phyloP scores from a whole-genome alignment of 305 asterid genomes.

The Stenogyne calaminthoides region DNA sequence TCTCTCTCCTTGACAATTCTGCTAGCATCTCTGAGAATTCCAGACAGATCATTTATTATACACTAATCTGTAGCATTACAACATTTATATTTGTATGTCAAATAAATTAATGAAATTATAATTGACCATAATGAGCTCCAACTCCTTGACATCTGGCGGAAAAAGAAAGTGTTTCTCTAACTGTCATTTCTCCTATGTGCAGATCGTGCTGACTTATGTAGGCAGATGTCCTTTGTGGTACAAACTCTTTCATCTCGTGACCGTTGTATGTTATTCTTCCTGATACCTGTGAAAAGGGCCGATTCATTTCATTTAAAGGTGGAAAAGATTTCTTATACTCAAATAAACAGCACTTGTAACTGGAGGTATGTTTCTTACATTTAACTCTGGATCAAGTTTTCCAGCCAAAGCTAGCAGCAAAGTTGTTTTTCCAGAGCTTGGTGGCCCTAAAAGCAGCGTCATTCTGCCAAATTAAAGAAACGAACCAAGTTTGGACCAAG shows the following conservation, averaged over 20 bases:
- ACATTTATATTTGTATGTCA: not conserved
- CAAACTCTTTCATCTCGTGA: conserved; percentile 14
- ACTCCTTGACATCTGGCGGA: conserved; percentile 21
- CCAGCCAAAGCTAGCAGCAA: conserved; percentile 69
- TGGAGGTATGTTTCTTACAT: conserved; percentile 25
- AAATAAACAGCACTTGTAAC: too few relatives aligned
- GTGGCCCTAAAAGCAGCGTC: conserved; percentile 79
- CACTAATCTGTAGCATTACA: not conserved
- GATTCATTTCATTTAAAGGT: not conserved
- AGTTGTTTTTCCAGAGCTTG: conserved; percentile 74
- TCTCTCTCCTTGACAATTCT: conserved; percentile 80
- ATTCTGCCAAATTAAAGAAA: conserved; percentile 44
- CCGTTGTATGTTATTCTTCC: conserved; percentile 23
- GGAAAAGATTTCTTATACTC: not conserved
- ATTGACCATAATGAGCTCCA: too few relatives aligned
- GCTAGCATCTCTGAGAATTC: conserved; percentile 43
- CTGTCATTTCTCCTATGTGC: conserved; percentile 21
- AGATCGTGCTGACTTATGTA: conserved; percentile 9
- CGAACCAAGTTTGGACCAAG: not conserved
- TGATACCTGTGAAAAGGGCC: not conserved
- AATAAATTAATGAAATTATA: too few relatives aligned
- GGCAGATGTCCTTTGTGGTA: conserved; percentile 18
- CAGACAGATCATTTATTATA: not conserved
- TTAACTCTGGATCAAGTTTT: conserved; percentile 52
- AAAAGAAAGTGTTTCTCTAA: conserved; percentile 13